These are phyloP conservation scores for Drechslerella stenobrocha DNA, from an alignment of 2,329 filamentous ascomycete species.

Conservation along the genomic window DNA sequence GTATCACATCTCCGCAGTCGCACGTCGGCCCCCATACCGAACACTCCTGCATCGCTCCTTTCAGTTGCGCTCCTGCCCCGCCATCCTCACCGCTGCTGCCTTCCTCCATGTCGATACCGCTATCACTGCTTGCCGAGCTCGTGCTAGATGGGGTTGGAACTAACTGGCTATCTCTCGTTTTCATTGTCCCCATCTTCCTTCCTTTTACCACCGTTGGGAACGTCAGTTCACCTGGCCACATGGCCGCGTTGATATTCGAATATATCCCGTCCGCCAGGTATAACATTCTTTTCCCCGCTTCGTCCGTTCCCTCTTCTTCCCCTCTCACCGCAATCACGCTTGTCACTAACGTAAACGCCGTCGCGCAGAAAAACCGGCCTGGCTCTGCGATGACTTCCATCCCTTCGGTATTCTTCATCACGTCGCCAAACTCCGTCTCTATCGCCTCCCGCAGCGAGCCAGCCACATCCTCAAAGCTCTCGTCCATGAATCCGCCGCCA, in stretches of 20 bases:
- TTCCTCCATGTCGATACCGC: slow-evolving; percentile 33
- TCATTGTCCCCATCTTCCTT: not conserved
- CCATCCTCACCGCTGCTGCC: not conserved
- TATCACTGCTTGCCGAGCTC: slow-evolving; percentile 37
- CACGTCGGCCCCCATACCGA: slow-evolving; percentile 40
- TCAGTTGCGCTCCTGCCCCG: slow-evolving; percentile 4
- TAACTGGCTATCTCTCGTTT: not conserved
- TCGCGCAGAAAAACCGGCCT: slow-evolving; percentile 25
- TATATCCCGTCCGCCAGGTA: slow-evolving; percentile 41
- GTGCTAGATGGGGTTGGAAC: too few relatives aligned
- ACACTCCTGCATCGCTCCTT: slow-evolving; percentile 23
- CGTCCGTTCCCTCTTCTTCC: slow-evolving; percentile 8
- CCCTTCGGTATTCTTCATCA: slow-evolving; percentile 3
- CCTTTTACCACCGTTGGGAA: slow-evolving; percentile 24
- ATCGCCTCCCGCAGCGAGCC: slow-evolving; percentile 7
- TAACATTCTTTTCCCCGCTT: slow-evolving; percentile 11
- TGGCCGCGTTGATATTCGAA: slow-evolving; percentile 28
- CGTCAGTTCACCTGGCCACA: slow-evolving; percentile 37
- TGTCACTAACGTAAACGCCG: slow-evolving; percentile 31
- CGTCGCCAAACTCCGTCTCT: slow-evolving; percentile 30
- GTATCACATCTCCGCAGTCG: slow-evolving; percentile 29
- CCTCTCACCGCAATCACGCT: slow-evolving; percentile 30
- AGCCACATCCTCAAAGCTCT: slow-evolving; percentile 26
- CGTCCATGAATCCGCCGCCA: slow-evolving; percentile 37
- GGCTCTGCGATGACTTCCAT: slow-evolving; percentile 33